Evolutionary conservation across 495 filamentous ascomycete species (phyloP), one percentile per base, ranked within the genome.

Genomic region (Aspergillus conjunctus): DNA sequence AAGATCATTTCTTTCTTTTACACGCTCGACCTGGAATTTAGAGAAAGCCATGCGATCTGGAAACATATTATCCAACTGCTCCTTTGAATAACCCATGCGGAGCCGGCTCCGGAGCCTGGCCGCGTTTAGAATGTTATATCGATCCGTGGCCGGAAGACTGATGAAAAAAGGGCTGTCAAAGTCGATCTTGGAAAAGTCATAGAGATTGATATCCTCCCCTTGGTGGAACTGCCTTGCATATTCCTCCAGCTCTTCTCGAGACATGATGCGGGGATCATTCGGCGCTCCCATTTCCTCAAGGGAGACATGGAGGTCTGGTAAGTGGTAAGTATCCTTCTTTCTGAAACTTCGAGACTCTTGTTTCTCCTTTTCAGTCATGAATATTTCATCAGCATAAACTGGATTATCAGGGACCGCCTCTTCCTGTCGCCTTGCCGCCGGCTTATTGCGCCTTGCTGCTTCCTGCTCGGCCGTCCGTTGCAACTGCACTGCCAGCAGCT

Each of bases 21-120:
- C 95, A 34, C 94, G 80, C 65, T 97, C 95, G 57, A 98, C 96
- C 76, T 98, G 94, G 70, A 98, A 98, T 51, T 81, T 87, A 0
- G 91, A 96, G 64, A 98, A 98, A 4, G 88, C 94, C 91, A 98
- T 96, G n/a, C 94, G 85, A 69, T 98, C 88, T 0, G 94, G 95
- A 65, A 98, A 98, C 94, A 97, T 98, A 30, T 72, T 83, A 63
- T 97, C 92, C 17, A 98, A 74, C 69, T 98, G 94, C 64, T 98
- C 94, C 73, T 97, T 98, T 53, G 91, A 93, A 67, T 96, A 83
- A 0, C 94, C 94, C 94, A 98, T 97, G 52, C 94, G 83, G 60
- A 98, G 76, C 34, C 94, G 79, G 66, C 90, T 94, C 56, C 94
- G 81, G 52, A 98, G 70, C 59, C 94, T 80, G 0, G 95, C 94